Evolutionary conservation across 345 rosid species (phyloP).

Genomic region (Orychophragmus violaceus): DNA sequence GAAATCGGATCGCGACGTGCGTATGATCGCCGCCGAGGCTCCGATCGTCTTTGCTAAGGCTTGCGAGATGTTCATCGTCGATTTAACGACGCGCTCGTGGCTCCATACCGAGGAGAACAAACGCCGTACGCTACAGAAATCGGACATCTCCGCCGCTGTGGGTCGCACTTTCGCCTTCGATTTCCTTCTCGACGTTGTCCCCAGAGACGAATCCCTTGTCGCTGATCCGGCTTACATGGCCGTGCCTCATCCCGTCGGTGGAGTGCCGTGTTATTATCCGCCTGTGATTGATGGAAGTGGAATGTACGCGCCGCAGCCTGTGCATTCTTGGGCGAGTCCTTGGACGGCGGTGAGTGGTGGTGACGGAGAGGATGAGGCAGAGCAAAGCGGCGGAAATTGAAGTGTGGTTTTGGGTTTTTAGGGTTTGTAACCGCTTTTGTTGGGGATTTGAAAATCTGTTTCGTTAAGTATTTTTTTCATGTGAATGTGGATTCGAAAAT

Average conservation of each 20-base stretch:
- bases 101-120: constrained; percentile 76
- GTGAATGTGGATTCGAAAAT: no score
- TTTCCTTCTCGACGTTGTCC: constrained; percentile 71
- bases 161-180: constrained; percentile 69
- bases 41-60: constrained; percentile 82
- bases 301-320: constrained; percentile 44
- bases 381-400: constrained; percentile 31
- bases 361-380: constrained; percentile 44
- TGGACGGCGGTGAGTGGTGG: constrained; percentile 20
- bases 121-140: constrained; percentile 73
- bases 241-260: constrained; percentile 52
- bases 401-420: not conserved
- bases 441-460: no score
- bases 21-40: constrained; percentile 88
- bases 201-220: constrained; percentile 61
- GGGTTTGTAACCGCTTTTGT: no score
- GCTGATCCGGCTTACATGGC: constrained; percentile 39
- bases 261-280: constrained; percentile 64
- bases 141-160: constrained; percentile 77
- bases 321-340: constrained; percentile 54
- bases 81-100: constrained; percentile 83
- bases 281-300: constrained; percentile 59
- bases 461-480: no score
- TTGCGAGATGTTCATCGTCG: constrained; percentile 84
- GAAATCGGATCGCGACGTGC: constrained; percentile 83